phyloP scores from a whole-genome alignment of 2,329 filamentous ascomycete species.

The Lachnellula subtilissima region DNA sequence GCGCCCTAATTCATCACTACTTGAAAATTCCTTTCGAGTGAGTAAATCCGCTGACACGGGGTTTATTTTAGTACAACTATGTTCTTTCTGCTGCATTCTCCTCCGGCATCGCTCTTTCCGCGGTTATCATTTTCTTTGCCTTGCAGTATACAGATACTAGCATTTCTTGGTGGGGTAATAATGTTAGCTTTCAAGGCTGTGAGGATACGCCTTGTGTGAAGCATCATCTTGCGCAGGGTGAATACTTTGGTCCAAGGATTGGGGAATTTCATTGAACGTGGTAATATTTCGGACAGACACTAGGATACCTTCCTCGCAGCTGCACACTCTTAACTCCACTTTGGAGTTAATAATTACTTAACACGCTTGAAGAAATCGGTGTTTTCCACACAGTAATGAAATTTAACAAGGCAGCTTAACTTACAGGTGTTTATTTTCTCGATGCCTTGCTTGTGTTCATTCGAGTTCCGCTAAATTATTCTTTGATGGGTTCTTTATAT shows the following conservation, averaged over 20 bases:
- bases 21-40: not conserved
- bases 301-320: too few species aligned
- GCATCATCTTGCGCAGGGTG: conserved; percentile 30
- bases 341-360: too few species aligned
- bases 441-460: too few species aligned
- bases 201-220: conserved; percentile 39
- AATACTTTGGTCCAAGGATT: conserved; percentile 32
- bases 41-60: not conserved
- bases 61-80: conserved; percentile 43
- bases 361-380: too few species aligned
- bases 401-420: too few species aligned
- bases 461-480: too few species aligned
- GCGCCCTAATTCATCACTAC: conserved; percentile 10
- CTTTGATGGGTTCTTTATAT: too few species aligned
- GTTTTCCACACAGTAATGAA: too few species aligned
- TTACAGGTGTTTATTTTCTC: too few species aligned
- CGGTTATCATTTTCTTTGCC: conserved; percentile 50
- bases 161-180: conserved; percentile 35
- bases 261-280: conserved; percentile 20
- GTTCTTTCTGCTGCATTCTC: conserved; percentile 48
- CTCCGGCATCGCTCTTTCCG: conserved; percentile 46
- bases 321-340: too few species aligned
- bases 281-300: not conserved
- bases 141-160: conserved; percentile 41
- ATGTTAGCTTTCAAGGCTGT: conserved; percentile 34